Evolutionary conservation across 148 eudicot genomes (phyloP).

Genomic region (Vaccinium darrowii): DNA sequence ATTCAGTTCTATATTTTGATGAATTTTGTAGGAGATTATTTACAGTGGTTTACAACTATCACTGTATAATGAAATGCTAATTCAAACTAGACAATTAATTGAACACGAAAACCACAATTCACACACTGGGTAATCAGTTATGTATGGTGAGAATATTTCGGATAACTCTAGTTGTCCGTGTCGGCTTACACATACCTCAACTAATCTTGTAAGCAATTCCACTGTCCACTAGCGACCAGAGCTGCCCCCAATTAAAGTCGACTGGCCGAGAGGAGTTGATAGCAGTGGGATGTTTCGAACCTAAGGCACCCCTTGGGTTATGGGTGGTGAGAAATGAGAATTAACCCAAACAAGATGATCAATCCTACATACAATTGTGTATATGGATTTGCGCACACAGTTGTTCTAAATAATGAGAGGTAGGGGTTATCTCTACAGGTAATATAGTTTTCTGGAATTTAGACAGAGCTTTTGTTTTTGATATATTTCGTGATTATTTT

Average conservation of each 20-base stretch:
- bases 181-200: no score
- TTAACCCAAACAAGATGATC: background rate
- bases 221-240: no score
- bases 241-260: no score
- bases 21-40: background rate
- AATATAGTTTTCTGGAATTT: background rate
- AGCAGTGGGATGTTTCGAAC: no score
- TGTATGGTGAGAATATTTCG: background rate
- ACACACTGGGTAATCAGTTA: background rate
- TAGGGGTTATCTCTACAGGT: background rate
- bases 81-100: background rate
- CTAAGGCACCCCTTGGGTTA: no score
- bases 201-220: no score
- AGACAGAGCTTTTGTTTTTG: background rate
- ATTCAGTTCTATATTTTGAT: background rate
- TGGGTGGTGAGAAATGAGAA: no score
- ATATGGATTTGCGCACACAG: background rate
- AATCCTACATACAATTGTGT: background rate
- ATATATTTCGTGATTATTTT: background rate
- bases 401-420: background rate
- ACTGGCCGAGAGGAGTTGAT: no score
- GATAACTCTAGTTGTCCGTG: no score
- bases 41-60: no score
- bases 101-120: background rate
- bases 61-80: background rate